Conservation (phyloP, 1,284 basidiomycete species). For the Salmacisia buchloeana region DNA sequence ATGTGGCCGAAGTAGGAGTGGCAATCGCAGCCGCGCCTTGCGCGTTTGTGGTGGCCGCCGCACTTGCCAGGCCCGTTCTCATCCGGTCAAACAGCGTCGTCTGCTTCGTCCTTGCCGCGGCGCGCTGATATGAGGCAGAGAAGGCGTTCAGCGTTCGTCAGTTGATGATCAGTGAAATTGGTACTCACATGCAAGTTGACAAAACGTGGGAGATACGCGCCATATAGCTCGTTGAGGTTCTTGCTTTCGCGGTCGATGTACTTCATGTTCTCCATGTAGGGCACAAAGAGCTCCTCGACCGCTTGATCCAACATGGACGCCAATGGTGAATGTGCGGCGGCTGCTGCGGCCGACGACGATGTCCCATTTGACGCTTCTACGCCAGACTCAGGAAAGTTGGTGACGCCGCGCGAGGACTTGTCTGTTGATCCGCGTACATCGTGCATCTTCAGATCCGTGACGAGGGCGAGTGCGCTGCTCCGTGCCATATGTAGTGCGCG, state of each 20-base stretch:
- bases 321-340: constrained; percentile 18
- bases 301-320: constrained; percentile 80
- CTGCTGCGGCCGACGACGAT: constrained; percentile 14
- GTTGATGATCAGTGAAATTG: not conserved
- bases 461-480: constrained; percentile 67
- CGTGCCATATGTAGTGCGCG: constrained; percentile 86
- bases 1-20: not conserved
- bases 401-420: not conserved
- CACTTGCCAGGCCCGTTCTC: constrained; percentile 9
- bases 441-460: constrained; percentile 87
- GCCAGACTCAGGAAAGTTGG: constrained; percentile 13
- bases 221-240: constrained; percentile 77
- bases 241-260: constrained; percentile 90
- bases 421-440: constrained; percentile 60
- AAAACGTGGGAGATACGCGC: constrained; percentile 68
- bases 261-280: constrained; percentile 77
- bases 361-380: constrained; percentile 3
- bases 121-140: constrained; percentile 4
- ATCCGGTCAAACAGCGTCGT: constrained; percentile 18
- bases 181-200: constrained; percentile 70
- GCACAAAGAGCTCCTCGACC: constrained; percentile 92
- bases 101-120: constrained; percentile 16
- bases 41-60: not conserved
- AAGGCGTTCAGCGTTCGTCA: not conserved
- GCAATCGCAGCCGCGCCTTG: not conserved